A percentile compares a stretch with the other conserved stretches of the same genome.
Conservation (phyloP, 495 filamentous ascomycete species). For the Sordaria brevicollis region DNA sequence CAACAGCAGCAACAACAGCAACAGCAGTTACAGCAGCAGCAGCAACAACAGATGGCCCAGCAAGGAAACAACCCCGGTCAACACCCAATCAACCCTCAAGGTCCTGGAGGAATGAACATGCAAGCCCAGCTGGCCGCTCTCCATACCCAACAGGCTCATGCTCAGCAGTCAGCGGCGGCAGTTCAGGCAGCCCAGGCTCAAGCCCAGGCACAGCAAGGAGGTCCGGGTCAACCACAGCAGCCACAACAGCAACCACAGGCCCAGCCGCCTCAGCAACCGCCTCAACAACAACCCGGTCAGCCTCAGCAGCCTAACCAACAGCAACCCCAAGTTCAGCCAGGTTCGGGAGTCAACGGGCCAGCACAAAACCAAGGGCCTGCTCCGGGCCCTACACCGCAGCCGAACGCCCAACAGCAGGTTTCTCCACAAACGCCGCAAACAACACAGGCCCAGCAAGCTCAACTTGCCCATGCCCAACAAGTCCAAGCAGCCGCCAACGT, state of each 20-base stretch:
- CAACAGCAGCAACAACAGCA: slow-evolving; percentile 31
- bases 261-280: slow-evolving; percentile 17
- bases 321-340: slow-evolving; percentile 34
- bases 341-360: slow-evolving; percentile 15
- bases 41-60: slow-evolving; percentile 34
- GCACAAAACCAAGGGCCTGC: slow-evolving; percentile 19
- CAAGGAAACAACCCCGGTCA: slow-evolving; percentile 31
- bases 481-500: slow-evolving; percentile 15
- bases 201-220: slow-evolving; percentile 42
- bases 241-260: slow-evolving; percentile 27
- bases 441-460: slow-evolving; percentile 45
- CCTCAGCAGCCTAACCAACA: slow-evolving; percentile 35
- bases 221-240: slow-evolving; percentile 32
- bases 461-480: slow-evolving; percentile 29
- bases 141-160: slow-evolving; percentile 19
- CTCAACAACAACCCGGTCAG: slow-evolving; percentile 25
- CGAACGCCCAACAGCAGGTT: slow-evolving; percentile 28
- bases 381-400: slow-evolving; percentile 24
- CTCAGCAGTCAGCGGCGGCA: slow-evolving; percentile 28
- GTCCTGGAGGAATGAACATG: slow-evolving; percentile 20
- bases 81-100: slow-evolving; percentile 33
- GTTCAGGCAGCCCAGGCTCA: slow-evolving; percentile 9
- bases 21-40: slow-evolving; percentile 43
- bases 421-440: slow-evolving; percentile 33
- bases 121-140: slow-evolving; percentile 22